Base-by-base conservation (phyloP, 116 monocot genomes). In the Trichopus zeylanicus region DNA sequence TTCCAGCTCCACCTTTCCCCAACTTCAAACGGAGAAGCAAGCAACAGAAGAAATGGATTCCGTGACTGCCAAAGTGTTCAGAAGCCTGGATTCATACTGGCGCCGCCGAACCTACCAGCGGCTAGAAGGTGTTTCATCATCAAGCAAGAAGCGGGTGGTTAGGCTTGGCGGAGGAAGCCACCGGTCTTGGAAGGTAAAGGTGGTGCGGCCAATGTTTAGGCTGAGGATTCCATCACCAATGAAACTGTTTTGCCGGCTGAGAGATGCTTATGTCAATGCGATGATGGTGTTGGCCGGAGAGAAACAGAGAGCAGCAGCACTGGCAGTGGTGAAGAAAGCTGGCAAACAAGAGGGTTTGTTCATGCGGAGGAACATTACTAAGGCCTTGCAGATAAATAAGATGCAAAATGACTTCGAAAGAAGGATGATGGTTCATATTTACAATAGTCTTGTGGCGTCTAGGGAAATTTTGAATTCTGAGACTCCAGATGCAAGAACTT, bases 401-500 rank as follows among this genome's bases (percentile, higher is more conserved):
- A 29, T 13, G 11, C 4, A 0, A 3, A 29, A n/a, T 23, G 54
- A 54, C 4, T 54, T 54, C 16, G 54, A 54, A 18, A 29, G 28
- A 15, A 54, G 27, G 29, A 54, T 29, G 54, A 29, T 29, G 28
- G n/a, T 54, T 16, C 54, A 54, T 54, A 29, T 29, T 20, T 66
- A 23, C 35, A 15, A 23, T 42, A n/a, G 12, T 15, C 42, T 42
- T 42, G 42, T 42, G 42, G 42, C 42, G 13, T n/a, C 42, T 42
- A 42, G 13, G 42, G 18, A 42, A 42, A 16, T n/a, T 13, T n/a
- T 42, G 4, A 8, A 4, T 33, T 33, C 32, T 33, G 6, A 5
- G 8, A 33, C 6, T 33, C 6, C 32, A 5, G 4, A 33, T 5
- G 32, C 32, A 42, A 42, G 42, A 2, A n/a, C 7, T 18, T 42